Evolutionary conservation across 768 basidiomycete species (phyloP).

Genomic region (Boletus rex-veris): DNA sequence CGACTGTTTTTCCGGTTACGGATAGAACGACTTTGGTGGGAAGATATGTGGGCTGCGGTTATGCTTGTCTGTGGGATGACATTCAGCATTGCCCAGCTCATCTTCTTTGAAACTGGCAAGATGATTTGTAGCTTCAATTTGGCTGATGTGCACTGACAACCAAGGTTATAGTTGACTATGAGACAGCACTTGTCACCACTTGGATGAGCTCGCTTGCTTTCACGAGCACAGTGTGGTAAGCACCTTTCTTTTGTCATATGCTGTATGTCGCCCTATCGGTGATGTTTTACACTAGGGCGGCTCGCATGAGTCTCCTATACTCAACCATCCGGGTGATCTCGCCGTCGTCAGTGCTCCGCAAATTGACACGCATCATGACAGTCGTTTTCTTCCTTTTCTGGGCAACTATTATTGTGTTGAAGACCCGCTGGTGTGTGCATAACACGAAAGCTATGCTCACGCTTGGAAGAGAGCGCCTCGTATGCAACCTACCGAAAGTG

Average conservation of each 20-base stretch:
- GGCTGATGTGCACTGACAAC: not conserved
- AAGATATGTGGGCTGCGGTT: slow-evolving; percentile 21
- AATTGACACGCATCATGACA: not conserved
- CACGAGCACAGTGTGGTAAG: not conserved
- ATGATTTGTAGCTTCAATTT: not conserved
- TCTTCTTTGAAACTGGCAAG: not conserved
- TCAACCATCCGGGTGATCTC: not conserved
- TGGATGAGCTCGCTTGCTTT: not conserved
- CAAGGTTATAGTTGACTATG: not conserved
- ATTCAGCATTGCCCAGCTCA: not conserved
- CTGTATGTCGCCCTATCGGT: not conserved
- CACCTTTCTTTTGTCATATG: not conserved
- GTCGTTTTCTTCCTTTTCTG: not conserved
- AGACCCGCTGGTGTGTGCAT: not conserved
- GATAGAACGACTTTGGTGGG: slow-evolving; percentile 24
- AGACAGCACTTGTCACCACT: not conserved
- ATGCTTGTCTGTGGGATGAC: not conserved
- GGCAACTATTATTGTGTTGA: not conserved
- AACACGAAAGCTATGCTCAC: not conserved
- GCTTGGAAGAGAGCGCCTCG: not conserved
- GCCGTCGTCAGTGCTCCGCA: not conserved
- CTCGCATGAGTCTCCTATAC: not conserved
- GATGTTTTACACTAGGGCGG: not conserved
- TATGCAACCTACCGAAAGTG: not conserved
- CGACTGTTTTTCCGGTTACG: slow-evolving; percentile 11